Conservation (phyloP, 2,329 filamentous ascomycete species). For the Plenodomus tracheiphilus region DNA sequence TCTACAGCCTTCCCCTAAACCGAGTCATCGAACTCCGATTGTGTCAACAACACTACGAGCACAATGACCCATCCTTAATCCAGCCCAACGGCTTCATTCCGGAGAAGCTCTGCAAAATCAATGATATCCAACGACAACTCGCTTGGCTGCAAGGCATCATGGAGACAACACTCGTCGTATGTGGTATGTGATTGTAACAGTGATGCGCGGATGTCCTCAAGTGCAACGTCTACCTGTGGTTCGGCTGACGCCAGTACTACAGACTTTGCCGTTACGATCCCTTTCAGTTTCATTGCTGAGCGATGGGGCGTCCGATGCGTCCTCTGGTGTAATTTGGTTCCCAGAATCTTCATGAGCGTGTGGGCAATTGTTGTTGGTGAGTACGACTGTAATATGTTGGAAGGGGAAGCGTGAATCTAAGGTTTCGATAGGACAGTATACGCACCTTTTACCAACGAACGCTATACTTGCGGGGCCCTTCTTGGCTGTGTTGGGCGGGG, state of each 20-base stretch:
- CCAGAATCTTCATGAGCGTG: conserved; percentile 30
- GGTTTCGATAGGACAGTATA: conserved; percentile 25
- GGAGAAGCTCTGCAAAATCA: conserved; percentile 59
- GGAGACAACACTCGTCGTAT: conserved; percentile 42
- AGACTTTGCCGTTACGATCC: conserved; percentile 43
- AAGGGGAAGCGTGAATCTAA: conserved; percentile 1
- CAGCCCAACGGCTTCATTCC: conserved; percentile 47
- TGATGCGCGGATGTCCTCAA: neutral
- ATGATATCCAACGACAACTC: conserved; percentile 55
- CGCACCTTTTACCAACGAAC: conserved; percentile 30
- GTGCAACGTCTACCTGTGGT: neutral
- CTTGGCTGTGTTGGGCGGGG: conserved; percentile 37
- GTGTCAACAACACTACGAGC: conserved; percentile 56
- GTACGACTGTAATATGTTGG: conserved; percentile 8
- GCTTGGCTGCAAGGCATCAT: conserved; percentile 57
- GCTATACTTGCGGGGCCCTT: conserved; percentile 38
- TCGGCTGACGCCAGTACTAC: conserved; percentile 10
- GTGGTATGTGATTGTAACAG: conserved; percentile 28
- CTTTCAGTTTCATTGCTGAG: conserved; percentile 41
- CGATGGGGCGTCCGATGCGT: conserved; percentile 32
- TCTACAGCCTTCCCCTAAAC: conserved; percentile 45
- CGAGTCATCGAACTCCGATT: conserved; percentile 42
- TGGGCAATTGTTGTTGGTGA: conserved; percentile 39
- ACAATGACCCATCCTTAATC: conserved; percentile 45
- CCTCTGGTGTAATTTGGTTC: conserved; percentile 39